Percentiles rank a stretch among this genome's conserved stretches.
phyloP scores from a whole-genome alignment of 352 stramenopile species.

The Pythium chondricola region DNA sequence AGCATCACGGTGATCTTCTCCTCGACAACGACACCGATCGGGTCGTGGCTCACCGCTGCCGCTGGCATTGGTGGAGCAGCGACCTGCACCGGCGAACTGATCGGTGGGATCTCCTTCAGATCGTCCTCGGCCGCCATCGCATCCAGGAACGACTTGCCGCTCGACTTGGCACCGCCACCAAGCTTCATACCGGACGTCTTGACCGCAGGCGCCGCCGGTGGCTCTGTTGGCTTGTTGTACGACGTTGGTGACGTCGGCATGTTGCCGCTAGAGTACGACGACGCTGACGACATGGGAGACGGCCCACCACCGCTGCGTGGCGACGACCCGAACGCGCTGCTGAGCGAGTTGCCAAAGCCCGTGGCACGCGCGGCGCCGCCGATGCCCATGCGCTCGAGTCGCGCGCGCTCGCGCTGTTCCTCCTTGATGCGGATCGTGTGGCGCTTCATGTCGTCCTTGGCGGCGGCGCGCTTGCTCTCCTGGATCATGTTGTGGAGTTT shows the following conservation, averaged over 20 bases:
- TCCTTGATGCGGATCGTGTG: constrained; percentile 85
- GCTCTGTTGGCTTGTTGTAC: constrained; percentile 43
- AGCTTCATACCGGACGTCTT: constrained; percentile 42
- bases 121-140: constrained; percentile 83
- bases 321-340: constrained; percentile 59
- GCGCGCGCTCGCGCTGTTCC: constrained; percentile 77
- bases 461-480: constrained; percentile 90
- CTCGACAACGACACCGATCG: constrained; percentile 76
- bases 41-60: constrained; percentile 68
- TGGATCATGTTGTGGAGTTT: constrained; percentile 98
- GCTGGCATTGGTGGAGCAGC: constrained; percentile 53
- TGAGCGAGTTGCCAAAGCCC: constrained; percentile 68
- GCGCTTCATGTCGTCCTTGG: constrained; percentile 88
- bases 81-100: constrained; percentile 61
- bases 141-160: constrained; percentile 80
- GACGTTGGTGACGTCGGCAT: constrained; percentile 60
- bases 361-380: constrained; percentile 49
- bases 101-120: constrained; percentile 80
- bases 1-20: constrained; percentile 85
- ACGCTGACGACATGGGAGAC: constrained; percentile 28
- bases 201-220: constrained; percentile 33
- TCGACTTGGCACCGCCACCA: constrained; percentile 34
- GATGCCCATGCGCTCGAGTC: constrained; percentile 66
- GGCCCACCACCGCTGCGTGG: constrained; percentile 33
- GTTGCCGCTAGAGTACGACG: constrained; percentile 21